Conservation (phyloP, 495 filamentous ascomycete genomes). For the Apiosordaria backusii region DNA sequence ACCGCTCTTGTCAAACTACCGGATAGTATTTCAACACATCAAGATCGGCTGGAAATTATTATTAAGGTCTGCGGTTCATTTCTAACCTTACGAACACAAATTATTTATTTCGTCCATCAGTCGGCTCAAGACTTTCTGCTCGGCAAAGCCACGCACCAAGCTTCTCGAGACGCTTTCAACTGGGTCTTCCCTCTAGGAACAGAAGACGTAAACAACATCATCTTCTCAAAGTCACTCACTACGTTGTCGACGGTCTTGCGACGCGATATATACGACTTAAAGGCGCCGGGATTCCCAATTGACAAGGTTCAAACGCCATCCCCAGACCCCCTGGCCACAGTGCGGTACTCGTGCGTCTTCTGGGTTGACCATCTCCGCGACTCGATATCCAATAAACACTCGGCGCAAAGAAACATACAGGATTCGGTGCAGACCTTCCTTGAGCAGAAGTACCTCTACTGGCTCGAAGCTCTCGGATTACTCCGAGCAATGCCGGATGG, state of each 20-base stretch:
- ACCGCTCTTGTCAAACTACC: too few species aligned
- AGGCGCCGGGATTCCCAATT: conserved; percentile 6
- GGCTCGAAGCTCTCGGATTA: too few species aligned
- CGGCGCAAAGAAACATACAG: too few species aligned
- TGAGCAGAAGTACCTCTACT: too few species aligned
- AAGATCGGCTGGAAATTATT: too few species aligned
- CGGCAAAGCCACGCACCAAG: neutral
- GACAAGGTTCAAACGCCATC: neutral
- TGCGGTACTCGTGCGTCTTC: conserved; percentile 12
- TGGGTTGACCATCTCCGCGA: conserved; percentile 6
- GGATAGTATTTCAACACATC: too few species aligned
- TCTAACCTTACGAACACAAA: conserved; percentile 12
- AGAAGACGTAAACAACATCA: conserved; percentile 4
- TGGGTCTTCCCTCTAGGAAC: conserved; percentile 5
- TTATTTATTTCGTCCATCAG: conserved; percentile 11
- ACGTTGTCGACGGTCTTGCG: neutral
- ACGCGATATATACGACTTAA: conserved; percentile 11
- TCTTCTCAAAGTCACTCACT: conserved; percentile 10
- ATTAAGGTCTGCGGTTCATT: conserved; percentile 31
- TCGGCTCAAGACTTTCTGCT: conserved; percentile 34
- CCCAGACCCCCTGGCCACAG: conserved; percentile 13
- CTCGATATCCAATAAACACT: neutral
- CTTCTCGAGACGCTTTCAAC: neutral
- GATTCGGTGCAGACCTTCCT: too few species aligned
- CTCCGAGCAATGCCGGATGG: too few species aligned